These are phyloP conservation scores for Plasmodium billcollinsi DNA, from an alignment of 169 alveolate genomes.

Conservation along the genomic window DNA sequence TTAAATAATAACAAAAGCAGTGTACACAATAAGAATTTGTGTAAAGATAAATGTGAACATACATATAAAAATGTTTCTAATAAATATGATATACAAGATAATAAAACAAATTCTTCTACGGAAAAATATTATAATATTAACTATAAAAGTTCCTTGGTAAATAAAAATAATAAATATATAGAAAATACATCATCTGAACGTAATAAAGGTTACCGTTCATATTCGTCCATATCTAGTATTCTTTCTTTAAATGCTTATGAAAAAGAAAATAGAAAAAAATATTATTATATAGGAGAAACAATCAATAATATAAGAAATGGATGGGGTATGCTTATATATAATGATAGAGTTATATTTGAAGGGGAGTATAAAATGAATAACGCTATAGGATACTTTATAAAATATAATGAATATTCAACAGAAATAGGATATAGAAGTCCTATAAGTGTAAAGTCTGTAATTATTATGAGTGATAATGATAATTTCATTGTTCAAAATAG, in stretches of 20 bases:
- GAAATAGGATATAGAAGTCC: constrained; percentile 80
- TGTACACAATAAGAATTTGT: background rate
- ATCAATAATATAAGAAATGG: constrained; percentile 80
- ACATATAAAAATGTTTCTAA: background rate
- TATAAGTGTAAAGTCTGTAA: constrained; percentile 44
- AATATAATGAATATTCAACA: constrained; percentile 68
- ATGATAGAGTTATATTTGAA: constrained; percentile 78
- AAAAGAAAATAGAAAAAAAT: constrained; percentile 39
- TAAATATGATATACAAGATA: constrained; percentile 12
- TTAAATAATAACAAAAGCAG: background rate
- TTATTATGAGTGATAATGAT: constrained; percentile 74
- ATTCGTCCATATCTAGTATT: constrained; percentile 40
- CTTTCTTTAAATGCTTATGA: constrained; percentile 20
- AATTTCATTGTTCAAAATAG: constrained; percentile 69
- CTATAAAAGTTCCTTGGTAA: background rate
- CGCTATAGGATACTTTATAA: constrained; percentile 78
- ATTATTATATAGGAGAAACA: constrained; percentile 80
- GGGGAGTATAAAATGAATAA: constrained; percentile 81
- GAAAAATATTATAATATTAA: constrained; percentile 7
- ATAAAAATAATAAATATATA: background rate
- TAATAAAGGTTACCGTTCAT: constrained; percentile 1
- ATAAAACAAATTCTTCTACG: constrained; percentile 2
- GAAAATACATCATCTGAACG: constrained; percentile 17
- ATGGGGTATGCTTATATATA: constrained; percentile 81
- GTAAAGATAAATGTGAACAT: background rate